These are phyloP conservation scores for Quercus lobata DNA, from an alignment of 331 rosid genomes.

Conservation along the genomic window DNA sequence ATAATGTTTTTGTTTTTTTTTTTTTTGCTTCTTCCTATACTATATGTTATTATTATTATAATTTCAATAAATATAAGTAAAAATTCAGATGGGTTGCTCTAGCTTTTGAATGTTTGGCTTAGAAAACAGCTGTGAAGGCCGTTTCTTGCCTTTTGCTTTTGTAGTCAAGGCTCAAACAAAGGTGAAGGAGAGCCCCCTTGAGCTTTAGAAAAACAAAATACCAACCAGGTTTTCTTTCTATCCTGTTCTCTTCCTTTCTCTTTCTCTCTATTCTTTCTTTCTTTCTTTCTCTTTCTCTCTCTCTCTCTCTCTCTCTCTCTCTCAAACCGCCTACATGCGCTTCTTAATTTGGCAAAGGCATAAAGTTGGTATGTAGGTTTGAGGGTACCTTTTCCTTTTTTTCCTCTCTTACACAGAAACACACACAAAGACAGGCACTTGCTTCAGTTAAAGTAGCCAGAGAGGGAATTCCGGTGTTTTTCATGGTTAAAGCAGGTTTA, in stretches of 20 bases:
- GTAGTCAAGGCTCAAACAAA: conserved; percentile 81
- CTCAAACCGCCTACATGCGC: conserved; percentile 49
- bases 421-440: conserved; percentile 1
- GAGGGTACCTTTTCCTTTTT: conserved; percentile 52
- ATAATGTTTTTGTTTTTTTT: background rate
- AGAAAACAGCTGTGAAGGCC: conserved; percentile 63
- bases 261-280: conserved; percentile 28
- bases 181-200: conserved; percentile 32
- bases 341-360: conserved; percentile 38
- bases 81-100: conserved; percentile 18
- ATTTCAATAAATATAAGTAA: background rate
- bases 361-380: conserved; percentile 54
- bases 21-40: background rate
- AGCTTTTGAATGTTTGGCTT: conserved; percentile 35
- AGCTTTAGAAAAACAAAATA: conserved; percentile 25
- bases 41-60: background rate
- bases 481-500: conserved; percentile 70
- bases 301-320: background rate
- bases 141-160: conserved; percentile 81
- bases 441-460: conserved; percentile 62
- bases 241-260: conserved; percentile 20
- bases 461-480: conserved; percentile 49
- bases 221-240: conserved; percentile 43
- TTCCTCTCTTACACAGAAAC: background rate
- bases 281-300: conserved; percentile 27